Evolutionary conservation across 2,329 filamentous ascomycete genomes (phyloP).

Genomic region (Aspergillus proliferans): DNA sequence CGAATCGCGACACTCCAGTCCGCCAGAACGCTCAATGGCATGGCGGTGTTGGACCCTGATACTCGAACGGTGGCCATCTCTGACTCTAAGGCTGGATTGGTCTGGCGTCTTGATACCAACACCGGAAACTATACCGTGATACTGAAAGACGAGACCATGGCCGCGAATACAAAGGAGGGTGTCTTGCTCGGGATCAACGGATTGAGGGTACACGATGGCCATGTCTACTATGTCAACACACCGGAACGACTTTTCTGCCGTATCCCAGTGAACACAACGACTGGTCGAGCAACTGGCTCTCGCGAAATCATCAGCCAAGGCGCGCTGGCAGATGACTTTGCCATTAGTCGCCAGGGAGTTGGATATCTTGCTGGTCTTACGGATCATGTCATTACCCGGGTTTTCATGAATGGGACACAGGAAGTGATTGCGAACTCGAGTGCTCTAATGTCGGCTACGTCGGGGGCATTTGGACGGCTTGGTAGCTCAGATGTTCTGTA

Average conservation of each 20-base stretch:
- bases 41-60: slow-evolving; percentile 7
- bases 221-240: slow-evolving; percentile 14
- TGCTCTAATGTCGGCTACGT: slow-evolving; percentile 10
- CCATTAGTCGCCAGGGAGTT: slow-evolving; percentile 7
- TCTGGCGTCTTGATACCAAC: slow-evolving; percentile 11
- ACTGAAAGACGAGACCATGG: slow-evolving; percentile 8
- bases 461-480: slow-evolving; percentile 9
- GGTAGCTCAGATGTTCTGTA: slow-evolving; percentile 7
- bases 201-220: slow-evolving; percentile 4
- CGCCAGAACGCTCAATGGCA: slow-evolving; percentile 10
- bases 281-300: slow-evolving; percentile 9
- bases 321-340: slow-evolving; percentile 13
- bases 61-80: slow-evolving; percentile 8
- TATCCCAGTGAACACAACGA: slow-evolving; percentile 8
- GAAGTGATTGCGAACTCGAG: slow-evolving; percentile 7
- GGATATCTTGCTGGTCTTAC: slow-evolving; percentile 12
- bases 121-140: slow-evolving; percentile 9
- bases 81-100: slow-evolving; percentile 7
- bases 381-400: slow-evolving; percentile 9
- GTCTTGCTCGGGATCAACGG: slow-evolving; percentile 11
- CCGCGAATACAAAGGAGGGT: slow-evolving; percentile 3
- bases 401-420: slow-evolving; percentile 1
- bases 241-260: slow-evolving; percentile 13
- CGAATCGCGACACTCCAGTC: slow-evolving; percentile 7
- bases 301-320: slow-evolving; percentile 9